Evolutionary conservation across 2,329 filamentous ascomycete species (phyloP).

Genomic region (Xylariaceae sp.): DNA sequence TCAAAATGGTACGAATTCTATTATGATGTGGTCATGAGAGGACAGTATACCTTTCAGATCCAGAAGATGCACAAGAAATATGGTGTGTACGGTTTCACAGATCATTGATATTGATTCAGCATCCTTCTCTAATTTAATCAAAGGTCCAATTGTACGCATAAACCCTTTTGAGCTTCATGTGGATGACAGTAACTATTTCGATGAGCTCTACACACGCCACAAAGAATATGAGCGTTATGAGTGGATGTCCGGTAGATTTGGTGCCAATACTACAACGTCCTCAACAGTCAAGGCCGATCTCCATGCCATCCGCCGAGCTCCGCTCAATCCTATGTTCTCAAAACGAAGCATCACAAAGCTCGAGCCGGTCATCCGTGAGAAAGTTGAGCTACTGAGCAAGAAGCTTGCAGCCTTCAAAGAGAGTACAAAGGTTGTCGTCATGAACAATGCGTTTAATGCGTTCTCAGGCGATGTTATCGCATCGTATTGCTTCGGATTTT

Average conservation of each 20-base stretch:
- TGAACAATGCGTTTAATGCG: slow-evolving; percentile 18
- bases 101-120: not conserved
- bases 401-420: slow-evolving; percentile 9
- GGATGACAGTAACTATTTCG: slow-evolving; percentile 11
- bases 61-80: slow-evolving; percentile 13
- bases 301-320: slow-evolving; percentile 16
- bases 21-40: not conserved
- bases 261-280: slow-evolving; percentile 13
- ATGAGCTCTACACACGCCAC: slow-evolving; percentile 15
- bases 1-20: slow-evolving; percentile 14
- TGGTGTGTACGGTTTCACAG: slow-evolving; percentile 1
- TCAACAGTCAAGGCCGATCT: slow-evolving; percentile 13
- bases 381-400: slow-evolving; percentile 17
- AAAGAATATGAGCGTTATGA: slow-evolving; percentile 18
- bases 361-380: slow-evolving; percentile 14
- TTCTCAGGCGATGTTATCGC: slow-evolving; percentile 16
- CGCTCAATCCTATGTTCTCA: slow-evolving; percentile 16
- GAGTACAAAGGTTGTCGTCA: not conserved
- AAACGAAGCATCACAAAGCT: slow-evolving; percentile 17
- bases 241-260: slow-evolving; percentile 19
- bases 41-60: slow-evolving; percentile 7
- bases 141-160: slow-evolving; percentile 18
- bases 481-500: slow-evolving; percentile 17
- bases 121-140: not conserved
- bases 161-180: slow-evolving; percentile 15